phyloP scores from a whole-genome alignment of 257 asterid species.

The Nicotiana tabacum region DNA sequence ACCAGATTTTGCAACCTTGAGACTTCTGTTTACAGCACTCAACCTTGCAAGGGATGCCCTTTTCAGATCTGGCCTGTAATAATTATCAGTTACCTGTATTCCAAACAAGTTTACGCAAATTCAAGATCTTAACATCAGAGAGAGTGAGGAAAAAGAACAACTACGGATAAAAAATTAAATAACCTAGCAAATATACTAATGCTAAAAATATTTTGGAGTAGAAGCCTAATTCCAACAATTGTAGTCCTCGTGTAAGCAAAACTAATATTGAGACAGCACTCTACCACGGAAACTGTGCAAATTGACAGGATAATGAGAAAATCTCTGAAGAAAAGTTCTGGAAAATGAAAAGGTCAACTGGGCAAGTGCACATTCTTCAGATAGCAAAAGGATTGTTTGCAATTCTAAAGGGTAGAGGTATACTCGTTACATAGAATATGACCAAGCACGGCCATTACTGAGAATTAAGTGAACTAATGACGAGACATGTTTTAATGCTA shows the following conservation, averaged over 20 bases:
- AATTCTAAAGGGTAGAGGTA: not conserved
- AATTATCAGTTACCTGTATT: slow-evolving; percentile 64
- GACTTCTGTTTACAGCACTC: slow-evolving; percentile 75
- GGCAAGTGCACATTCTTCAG: not conserved
- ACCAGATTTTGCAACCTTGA: slow-evolving; percentile 81
- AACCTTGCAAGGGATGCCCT: slow-evolving; percentile 87
- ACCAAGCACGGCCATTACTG: not conserved
- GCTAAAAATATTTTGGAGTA: not conserved
- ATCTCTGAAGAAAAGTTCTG: not conserved
- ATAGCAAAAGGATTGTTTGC: not conserved
- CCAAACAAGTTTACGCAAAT: not conserved
- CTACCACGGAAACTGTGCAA: not conserved
- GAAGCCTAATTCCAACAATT: not conserved
- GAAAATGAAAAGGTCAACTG: not conserved
- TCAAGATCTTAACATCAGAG: not conserved
- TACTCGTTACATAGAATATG: not conserved
- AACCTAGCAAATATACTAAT: not conserved
- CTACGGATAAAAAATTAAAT: not conserved
- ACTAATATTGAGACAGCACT: not conserved
- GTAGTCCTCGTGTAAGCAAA: not conserved
- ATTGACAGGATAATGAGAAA: not conserved
- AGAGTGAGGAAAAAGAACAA: not conserved
- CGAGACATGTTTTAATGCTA: not conserved
- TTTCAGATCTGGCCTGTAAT: slow-evolving; percentile 85
- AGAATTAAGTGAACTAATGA: too few relatives aligned